Percentiles rank a stretch among this genome's conserved stretches.
Evolutionary conservation across 495 filamentous ascomycete genomes (phyloP).

Genomic region (Penicillium lividum): DNA sequence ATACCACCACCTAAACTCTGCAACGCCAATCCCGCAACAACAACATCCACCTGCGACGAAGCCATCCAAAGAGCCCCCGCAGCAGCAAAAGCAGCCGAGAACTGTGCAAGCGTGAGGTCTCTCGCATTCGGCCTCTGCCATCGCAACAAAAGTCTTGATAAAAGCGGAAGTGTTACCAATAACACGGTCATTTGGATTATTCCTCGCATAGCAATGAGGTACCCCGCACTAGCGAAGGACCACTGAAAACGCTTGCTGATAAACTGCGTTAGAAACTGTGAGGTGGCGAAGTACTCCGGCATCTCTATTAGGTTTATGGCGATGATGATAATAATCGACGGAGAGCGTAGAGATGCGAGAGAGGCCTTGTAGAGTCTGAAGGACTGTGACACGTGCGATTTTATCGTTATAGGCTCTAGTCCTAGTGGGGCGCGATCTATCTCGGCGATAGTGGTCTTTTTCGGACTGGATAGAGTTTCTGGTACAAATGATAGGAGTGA

Average conservation of each 20-base stretch:
- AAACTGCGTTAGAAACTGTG: background rate
- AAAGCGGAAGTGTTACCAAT: background rate
- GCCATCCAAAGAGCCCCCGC: slow-evolving; percentile 1
- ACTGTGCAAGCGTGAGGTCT: background rate
- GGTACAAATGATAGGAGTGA: background rate
- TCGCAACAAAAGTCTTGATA: background rate
- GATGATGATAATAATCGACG: background rate
- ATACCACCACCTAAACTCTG: slow-evolving; percentile 1
- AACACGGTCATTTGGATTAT: background rate
- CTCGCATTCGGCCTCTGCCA: background rate
- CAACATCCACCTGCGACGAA: background rate
- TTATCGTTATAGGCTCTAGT: background rate
- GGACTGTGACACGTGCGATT: background rate
- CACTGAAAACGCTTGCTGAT: slow-evolving; percentile 1
- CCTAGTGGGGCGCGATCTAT: background rate
- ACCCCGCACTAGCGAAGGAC: background rate
- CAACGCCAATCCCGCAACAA: background rate
- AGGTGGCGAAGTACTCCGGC: slow-evolving; percentile 1
- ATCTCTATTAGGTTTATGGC: background rate
- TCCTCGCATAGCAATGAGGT: background rate
- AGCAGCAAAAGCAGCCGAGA: background rate
- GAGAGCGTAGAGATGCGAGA: background rate
- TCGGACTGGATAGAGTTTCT: background rate
- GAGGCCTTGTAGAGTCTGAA: background rate
- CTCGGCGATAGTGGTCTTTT: background rate